These are phyloP conservation scores for Vanderwaltozyma verrucispora DNA, from an alignment of 805 yeast species.

Conservation along the genomic window DNA sequence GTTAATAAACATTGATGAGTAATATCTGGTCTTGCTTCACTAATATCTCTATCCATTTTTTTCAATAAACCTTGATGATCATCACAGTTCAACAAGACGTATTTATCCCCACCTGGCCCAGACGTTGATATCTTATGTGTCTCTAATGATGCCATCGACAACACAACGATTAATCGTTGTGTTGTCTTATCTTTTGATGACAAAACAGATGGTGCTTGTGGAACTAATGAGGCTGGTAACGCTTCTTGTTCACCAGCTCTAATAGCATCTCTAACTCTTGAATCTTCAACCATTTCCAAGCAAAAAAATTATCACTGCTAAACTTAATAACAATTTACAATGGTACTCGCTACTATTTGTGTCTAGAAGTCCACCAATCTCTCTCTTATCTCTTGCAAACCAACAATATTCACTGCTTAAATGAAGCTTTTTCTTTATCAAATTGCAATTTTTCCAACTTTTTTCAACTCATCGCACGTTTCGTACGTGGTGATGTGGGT, in stretches of 20 bases:
- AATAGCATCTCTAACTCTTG: conserved; percentile 36
- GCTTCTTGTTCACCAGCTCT: conserved; percentile 30
- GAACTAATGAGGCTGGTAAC: conserved; percentile 67
- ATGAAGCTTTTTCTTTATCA: too few relatives aligned
- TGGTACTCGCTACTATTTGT: too few relatives aligned
- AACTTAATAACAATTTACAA: too few relatives aligned
- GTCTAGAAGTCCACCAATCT: too few relatives aligned
- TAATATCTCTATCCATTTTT: conserved; percentile 94
- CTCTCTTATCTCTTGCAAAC: too few relatives aligned
- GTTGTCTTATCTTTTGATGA: conserved; percentile 79
- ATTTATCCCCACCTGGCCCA: conserved; percentile 80
- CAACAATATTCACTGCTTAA: too few relatives aligned
- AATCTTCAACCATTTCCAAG: conserved; percentile 39
- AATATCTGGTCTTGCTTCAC: conserved; percentile 98
- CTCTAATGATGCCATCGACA: conserved; percentile 91
- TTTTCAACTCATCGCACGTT: too few relatives aligned
- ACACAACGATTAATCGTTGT: conserved; percentile 84
- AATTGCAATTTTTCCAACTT: too few relatives aligned
- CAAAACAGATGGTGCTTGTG: conserved; percentile 73
- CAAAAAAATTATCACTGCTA: too few relatives aligned
- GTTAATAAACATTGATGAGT: conserved; percentile 96
- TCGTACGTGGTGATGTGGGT: too few relatives aligned
- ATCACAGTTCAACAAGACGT: conserved; percentile 90
- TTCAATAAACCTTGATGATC: conserved; percentile 94
- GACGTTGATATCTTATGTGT: conserved; percentile 81